Evolutionary conservation across 805 yeast genomes (phyloP).

Genomic region (Hanseniaspora clermontiae): DNA sequence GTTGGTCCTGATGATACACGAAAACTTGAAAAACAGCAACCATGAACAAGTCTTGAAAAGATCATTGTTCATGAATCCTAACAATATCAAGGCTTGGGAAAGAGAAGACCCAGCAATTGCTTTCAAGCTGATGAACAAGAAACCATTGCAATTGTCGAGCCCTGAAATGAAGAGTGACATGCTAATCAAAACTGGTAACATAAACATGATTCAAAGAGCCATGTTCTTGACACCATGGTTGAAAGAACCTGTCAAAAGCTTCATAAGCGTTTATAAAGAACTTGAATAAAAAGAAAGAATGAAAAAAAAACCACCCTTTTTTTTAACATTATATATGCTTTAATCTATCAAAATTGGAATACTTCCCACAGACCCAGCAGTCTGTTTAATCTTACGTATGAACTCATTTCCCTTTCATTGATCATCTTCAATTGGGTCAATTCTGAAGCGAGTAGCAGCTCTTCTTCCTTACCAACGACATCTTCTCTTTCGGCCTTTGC

Average conservation of each 20-base stretch:
- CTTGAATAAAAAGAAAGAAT: not conserved
- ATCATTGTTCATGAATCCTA: slow-evolving; percentile 63
- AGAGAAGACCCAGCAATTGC: slow-evolving; percentile 46
- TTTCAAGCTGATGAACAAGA: slow-evolving; percentile 42
- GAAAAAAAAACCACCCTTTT: too few species aligned
- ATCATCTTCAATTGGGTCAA: slow-evolving; percentile 54
- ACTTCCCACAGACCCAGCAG: slow-evolving; percentile 45
- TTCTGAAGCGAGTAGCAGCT: slow-evolving; percentile 62
- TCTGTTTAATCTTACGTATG: slow-evolving; percentile 44
- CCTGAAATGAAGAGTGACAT: slow-evolving; percentile 28
- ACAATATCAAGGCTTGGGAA: slow-evolving; percentile 56
- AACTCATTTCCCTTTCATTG: slow-evolving; percentile 43
- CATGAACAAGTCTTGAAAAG: slow-evolving; percentile 42
- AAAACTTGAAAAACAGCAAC: slow-evolving; percentile 26
- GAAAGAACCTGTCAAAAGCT: slow-evolving; percentile 22
- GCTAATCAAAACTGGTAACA: slow-evolving; percentile 38
- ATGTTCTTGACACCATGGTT: slow-evolving; percentile 50
- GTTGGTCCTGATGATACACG: slow-evolving; percentile 31
- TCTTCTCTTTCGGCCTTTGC: slow-evolving; percentile 82
- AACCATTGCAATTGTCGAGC: slow-evolving; percentile 35
- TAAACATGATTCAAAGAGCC: slow-evolving; percentile 54
- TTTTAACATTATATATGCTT: not conserved
- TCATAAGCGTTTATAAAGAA: slow-evolving; percentile 15
- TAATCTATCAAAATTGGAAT: slow-evolving; percentile 30
- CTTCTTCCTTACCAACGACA: slow-evolving; percentile 70